Evolutionary conservation across 106 monocot genomes (phyloP).

Genomic region (Hemerocallis citrina): DNA sequence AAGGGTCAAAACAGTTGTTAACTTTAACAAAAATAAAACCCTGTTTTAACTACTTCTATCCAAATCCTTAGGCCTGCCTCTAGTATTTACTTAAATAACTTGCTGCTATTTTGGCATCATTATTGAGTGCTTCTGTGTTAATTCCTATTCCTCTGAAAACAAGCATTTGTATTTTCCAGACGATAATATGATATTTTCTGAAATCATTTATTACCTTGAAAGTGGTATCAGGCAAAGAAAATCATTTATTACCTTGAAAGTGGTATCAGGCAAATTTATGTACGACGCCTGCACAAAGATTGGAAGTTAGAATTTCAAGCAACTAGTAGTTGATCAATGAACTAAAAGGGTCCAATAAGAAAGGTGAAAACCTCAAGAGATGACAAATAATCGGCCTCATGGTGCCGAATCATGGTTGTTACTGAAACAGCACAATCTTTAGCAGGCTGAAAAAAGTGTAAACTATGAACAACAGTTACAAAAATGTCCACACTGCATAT

Average conservation of each 20-base stretch:
- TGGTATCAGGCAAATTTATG: slow-evolving; percentile 63
- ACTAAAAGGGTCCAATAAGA: background rate
- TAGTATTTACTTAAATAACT: no score
- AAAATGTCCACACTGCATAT: background rate
- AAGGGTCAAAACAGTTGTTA: no score
- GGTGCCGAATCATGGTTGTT: slow-evolving; percentile 61
- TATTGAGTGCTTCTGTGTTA: no score
- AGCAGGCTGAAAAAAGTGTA: slow-evolving; percentile 33
- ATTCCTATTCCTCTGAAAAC: no score
- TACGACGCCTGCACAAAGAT: slow-evolving; percentile 64
- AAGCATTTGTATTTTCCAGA: no score
- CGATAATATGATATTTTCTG: no score
- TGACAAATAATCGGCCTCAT: slow-evolving; percentile 68
- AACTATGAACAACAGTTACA: background rate
- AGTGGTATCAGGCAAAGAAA: slow-evolving; percentile 66
- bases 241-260: slow-evolving; percentile 66
- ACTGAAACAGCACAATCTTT: slow-evolving; percentile 69
- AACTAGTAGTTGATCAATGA: background rate
- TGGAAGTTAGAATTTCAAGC: background rate
- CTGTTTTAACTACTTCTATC: no score
- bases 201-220: slow-evolving; percentile 65
- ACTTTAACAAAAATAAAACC: no score
- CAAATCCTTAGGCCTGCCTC: no score
- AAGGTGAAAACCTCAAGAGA: slow-evolving; percentile 71
- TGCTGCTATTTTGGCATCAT: no score